These are phyloP conservation scores for Drechslera avenae DNA, from an alignment of 2,329 filamentous ascomycete genomes.

Conservation along the genomic window DNA sequence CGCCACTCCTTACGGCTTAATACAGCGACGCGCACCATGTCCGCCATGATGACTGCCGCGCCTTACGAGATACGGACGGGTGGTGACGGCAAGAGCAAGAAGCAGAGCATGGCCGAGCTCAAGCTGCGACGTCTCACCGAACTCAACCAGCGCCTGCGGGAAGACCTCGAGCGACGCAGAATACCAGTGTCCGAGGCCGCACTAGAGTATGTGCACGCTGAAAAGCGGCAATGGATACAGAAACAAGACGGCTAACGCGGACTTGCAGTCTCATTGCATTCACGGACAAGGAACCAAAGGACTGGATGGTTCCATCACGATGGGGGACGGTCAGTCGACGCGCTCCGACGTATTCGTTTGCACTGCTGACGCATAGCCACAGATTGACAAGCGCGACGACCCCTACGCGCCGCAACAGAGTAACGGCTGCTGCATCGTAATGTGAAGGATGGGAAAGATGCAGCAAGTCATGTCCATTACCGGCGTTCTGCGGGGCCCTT, in stretches of 20 bases:
- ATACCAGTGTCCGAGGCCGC: conserved; percentile 96
- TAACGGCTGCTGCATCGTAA: conserved; percentile 91
- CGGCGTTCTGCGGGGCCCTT: conserved; percentile 47
- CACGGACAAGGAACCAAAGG: conserved; percentile 90
- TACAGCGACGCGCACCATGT: conserved; percentile 27
- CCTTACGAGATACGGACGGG: conserved; percentile 70
- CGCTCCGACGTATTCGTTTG: neutral
- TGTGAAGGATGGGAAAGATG: conserved; percentile 62
- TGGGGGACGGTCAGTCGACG: conserved; percentile 75
- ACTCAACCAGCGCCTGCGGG: conserved; percentile 92
- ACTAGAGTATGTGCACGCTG: conserved; percentile 49
- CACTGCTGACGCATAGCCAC: conserved; percentile 29
- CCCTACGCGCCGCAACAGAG: conserved; percentile 97
- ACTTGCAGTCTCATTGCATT: conserved; percentile 86
- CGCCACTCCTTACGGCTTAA: conserved; percentile 2
- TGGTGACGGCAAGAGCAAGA: conserved; percentile 80
- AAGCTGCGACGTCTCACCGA: conserved; percentile 96
- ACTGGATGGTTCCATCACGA: conserved; percentile 98
- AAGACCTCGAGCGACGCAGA: conserved; percentile 92
- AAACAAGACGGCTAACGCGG: conserved; percentile 27
- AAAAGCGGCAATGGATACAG: neutral
- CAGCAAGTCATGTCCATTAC: conserved; percentile 44
- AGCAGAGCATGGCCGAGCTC: conserved; percentile 98
- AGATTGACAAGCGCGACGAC: conserved; percentile 93
- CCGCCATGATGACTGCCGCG: conserved; percentile 60